phyloP scores from a whole-genome alignment of 257 asterid genomes.

The Misopates orontium region DNA sequence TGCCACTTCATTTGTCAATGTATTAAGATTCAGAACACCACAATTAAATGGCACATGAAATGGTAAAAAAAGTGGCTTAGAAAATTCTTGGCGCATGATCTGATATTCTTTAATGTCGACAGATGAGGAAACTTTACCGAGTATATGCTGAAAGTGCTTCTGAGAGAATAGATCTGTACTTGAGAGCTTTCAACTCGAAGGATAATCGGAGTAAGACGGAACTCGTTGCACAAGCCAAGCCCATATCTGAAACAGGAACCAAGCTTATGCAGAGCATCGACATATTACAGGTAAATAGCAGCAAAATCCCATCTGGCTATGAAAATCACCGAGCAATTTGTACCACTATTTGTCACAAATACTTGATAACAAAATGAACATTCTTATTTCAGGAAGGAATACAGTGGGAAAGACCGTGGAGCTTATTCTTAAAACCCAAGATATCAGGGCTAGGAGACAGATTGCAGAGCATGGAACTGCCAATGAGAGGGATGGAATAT shows the following conservation, averaged over 20 bases:
- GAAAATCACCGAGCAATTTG: background rate
- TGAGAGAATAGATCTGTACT: slow-evolving; percentile 51
- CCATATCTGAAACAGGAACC: slow-evolving; percentile 51
- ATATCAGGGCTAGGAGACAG: slow-evolving; percentile 32
- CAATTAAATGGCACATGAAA: too few relatives aligned
- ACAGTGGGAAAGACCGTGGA: slow-evolving; percentile 66
- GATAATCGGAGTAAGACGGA: slow-evolving; percentile 36
- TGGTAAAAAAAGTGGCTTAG: too few relatives aligned
- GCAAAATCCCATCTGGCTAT: background rate
- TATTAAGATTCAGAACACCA: too few relatives aligned
- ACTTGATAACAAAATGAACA: background rate
- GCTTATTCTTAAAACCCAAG: slow-evolving; percentile 23
- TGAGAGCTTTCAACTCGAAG: slow-evolving; percentile 36
- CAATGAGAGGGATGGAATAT: slow-evolving; percentile 61
- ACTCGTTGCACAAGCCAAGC: slow-evolving; percentile 48
- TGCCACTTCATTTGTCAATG: too few relatives aligned
- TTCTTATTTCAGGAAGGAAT: slow-evolving; percentile 48
- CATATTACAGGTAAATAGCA: slow-evolving; percentile 46
- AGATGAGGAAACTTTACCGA: slow-evolving; percentile 44
- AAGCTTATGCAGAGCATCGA: slow-evolving; percentile 53
- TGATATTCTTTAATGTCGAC: background rate
- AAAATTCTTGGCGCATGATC: too few relatives aligned
- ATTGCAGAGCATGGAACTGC: slow-evolving; percentile 44
- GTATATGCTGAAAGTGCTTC: slow-evolving; percentile 53
- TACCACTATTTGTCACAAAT: background rate